phyloP scores from a whole-genome alignment of 1,284 basidiomycete genomes.

The Ganoderma lingzhi region DNA sequence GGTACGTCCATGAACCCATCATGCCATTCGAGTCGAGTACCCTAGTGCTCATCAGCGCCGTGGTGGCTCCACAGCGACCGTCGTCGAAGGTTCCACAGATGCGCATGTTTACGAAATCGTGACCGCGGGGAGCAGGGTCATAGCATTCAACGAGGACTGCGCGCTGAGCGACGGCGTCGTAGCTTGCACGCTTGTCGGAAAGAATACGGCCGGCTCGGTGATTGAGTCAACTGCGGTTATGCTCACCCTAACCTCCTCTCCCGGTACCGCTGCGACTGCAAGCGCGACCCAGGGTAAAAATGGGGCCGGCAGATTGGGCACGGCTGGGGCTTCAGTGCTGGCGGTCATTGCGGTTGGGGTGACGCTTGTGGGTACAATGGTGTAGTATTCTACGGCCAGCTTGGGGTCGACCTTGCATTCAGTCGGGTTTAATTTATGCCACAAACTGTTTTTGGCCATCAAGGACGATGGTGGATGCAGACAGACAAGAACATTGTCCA shows the following conservation, averaged over 20 bases:
- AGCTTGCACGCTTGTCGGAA: neutral
- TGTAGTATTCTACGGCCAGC: neutral
- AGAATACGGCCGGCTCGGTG: neutral
- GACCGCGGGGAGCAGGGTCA: neutral
- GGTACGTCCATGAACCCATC: no score
- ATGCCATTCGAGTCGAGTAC: no score
- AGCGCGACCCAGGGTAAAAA: neutral
- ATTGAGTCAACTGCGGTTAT: neutral
- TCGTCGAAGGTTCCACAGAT: slow-evolving; percentile 8
- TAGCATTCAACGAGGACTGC: neutral
- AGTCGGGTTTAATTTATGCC: no score
- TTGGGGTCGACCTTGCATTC: no score
- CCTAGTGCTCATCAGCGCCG: no score
- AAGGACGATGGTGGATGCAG: no score
- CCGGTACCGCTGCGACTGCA: neutral
- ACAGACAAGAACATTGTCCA: no score
- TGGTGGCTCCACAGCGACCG: neutral
- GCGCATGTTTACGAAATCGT: neutral
- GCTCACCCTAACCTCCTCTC: neutral
- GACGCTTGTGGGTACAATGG: neutral
- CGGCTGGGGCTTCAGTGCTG: no score
- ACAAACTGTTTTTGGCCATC: no score
- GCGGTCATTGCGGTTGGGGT: neutral
- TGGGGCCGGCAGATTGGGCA: neutral
- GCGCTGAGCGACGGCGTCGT: neutral